Percentiles rank a stretch among this genome's conserved stretches.
Evolutionary conservation across 257 asterid species (phyloP).

Genomic region (Solanum raphanifolium): DNA sequence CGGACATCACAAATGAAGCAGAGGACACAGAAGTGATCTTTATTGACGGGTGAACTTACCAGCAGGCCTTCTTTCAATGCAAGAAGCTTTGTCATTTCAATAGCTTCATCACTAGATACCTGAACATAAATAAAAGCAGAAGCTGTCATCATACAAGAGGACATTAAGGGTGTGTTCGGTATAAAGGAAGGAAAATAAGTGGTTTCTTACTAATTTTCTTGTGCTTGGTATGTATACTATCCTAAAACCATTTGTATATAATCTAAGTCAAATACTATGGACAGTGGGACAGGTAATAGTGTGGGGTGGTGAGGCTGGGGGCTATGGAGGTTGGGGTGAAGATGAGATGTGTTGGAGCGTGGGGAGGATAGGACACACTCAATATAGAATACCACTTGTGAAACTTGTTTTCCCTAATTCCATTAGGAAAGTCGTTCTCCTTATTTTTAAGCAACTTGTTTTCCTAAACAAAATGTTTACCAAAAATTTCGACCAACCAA

Average conservation of each 20-base stretch:
- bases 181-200: too few species aligned
- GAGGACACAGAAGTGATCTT: not conserved
- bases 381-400: not conserved
- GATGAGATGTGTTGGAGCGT: not conserved
- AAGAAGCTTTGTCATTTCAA: too few species aligned
- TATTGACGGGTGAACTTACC: constrained; percentile 14
- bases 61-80: constrained; percentile 35
- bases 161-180: not conserved
- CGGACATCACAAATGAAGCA: not conserved
- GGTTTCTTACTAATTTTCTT: too few species aligned
- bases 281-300: not conserved
- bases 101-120: too few species aligned
- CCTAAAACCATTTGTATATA: too few species aligned
- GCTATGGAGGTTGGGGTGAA: not conserved
- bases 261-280: not conserved
- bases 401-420: not conserved
- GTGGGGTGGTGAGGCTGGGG: not conserved
- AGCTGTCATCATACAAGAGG: not conserved
- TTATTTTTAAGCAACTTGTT: not conserved
- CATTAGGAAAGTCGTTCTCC: not conserved
- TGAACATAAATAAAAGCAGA: not conserved
- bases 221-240: too few species aligned
- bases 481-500: not conserved
- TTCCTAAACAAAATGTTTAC: not conserved
- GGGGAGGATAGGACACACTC: not conserved